Conservation (phyloP, 192 early-diverging fungal species). For the Coemansia sp. region DNA sequence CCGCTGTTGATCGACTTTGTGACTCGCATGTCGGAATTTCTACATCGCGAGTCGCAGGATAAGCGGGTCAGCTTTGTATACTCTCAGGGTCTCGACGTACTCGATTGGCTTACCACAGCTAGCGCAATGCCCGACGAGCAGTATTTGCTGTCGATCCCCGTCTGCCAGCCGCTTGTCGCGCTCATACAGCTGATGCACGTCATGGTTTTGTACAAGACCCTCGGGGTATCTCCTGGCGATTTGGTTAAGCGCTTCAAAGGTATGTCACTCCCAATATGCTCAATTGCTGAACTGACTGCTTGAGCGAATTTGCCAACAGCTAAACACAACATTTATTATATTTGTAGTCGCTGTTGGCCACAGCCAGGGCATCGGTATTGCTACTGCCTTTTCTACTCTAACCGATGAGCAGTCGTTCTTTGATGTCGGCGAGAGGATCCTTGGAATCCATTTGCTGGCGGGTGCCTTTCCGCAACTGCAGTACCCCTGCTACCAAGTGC, state of each 20-base stretch:
- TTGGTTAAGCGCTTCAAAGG: too few species aligned
- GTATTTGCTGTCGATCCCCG: slow-evolving; percentile 51
- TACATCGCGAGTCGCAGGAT: slow-evolving; percentile 22
- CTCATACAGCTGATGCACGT: slow-evolving; percentile 80
- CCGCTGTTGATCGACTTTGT: slow-evolving; percentile 70
- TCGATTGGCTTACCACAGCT: slow-evolving; percentile 73
- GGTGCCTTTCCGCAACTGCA: slow-evolving; percentile 78
- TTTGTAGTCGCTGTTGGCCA: neutral
- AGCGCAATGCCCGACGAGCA: slow-evolving; percentile 21
- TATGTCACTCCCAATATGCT: too few species aligned
- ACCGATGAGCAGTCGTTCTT: too few species aligned
- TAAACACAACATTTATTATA: too few species aligned
- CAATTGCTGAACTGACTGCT: too few species aligned
- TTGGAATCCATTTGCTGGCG: slow-evolving; percentile 80
- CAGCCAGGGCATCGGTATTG: too few species aligned
- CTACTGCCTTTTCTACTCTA: too few species aligned
- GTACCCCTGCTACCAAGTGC: slow-evolving; percentile 59
- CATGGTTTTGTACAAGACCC: too few species aligned
- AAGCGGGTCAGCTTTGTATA: slow-evolving; percentile 58
- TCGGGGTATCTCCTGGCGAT: too few species aligned
- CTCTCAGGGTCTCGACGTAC: slow-evolving; percentile 74
- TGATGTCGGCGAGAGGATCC: too few species aligned
- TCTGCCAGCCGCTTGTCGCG: too few species aligned
- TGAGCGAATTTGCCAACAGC: too few species aligned
- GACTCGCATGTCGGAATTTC: slow-evolving; percentile 65